Percentiles rank a stretch among this genome's conserved stretches.
Conservation (phyloP, 2,329 filamentous ascomycete species). For the Zymoseptoria tritici region DNA sequence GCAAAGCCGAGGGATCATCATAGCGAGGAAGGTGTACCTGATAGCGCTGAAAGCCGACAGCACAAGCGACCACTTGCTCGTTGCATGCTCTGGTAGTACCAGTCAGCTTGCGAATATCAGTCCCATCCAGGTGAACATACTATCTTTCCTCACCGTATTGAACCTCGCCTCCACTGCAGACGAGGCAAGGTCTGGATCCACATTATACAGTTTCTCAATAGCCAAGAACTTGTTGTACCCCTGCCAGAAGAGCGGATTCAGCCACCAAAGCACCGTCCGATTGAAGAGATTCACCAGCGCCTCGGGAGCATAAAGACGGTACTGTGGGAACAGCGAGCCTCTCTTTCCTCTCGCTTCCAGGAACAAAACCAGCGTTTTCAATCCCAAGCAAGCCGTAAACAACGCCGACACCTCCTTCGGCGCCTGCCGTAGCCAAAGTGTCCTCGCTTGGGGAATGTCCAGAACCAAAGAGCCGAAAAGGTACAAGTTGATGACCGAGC, state of each 20-base stretch:
- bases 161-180: conserved; percentile 6
- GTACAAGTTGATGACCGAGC: conserved; percentile 15
- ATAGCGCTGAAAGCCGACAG: conserved; percentile 3
- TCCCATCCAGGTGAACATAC: background rate
- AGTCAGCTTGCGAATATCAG: background rate
- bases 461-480: conserved; percentile 14
- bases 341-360: conserved; percentile 18
- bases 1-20: conserved; percentile 10
- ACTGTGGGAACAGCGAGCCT: conserved; percentile 9
- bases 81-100: background rate
- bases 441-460: conserved; percentile 17
- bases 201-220: conserved; percentile 17
- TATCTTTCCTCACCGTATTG: conserved; percentile 5
- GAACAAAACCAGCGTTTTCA: conserved; percentile 14
- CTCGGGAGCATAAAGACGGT: conserved; percentile 15
- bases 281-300: conserved; percentile 20
- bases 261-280: conserved; percentile 31
- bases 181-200: conserved; percentile 15
- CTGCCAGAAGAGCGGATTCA: conserved; percentile 28
- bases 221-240: conserved; percentile 23
- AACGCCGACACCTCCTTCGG: conserved; percentile 8
- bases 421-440: conserved; percentile 14
- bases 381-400: conserved; percentile 11
- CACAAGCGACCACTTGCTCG: conserved; percentile 3
- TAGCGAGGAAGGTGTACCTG: conserved; percentile 2